phyloP scores from a whole-genome alignment of 2,329 filamentous ascomycete genomes.

The Colletotrichum zoysiae region DNA sequence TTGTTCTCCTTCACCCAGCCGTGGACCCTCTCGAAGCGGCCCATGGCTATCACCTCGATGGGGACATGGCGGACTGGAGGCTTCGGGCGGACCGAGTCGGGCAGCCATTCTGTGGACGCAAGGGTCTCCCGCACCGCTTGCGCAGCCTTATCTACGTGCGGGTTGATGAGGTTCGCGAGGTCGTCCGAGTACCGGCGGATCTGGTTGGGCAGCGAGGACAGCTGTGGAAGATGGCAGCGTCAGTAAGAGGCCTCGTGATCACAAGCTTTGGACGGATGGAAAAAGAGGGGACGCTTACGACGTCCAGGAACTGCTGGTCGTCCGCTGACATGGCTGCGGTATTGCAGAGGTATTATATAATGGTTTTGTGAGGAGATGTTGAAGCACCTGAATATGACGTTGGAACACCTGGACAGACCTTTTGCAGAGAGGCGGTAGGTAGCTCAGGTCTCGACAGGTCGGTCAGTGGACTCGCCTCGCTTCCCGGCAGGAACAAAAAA shows the following conservation, averaged over 20 bases:
- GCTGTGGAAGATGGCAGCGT: slow-evolving; percentile 52
- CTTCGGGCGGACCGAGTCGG: slow-evolving; percentile 72
- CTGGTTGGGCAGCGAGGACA: slow-evolving; percentile 69
- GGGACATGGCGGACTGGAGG: slow-evolving; percentile 58
- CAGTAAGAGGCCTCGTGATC: slow-evolving; percentile 27
- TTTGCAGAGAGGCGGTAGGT: slow-evolving; percentile 1
- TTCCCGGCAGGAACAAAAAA: slow-evolving; percentile 15
- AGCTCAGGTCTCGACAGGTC: slow-evolving; percentile 17
- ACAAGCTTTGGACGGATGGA: background rate
- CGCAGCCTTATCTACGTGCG: slow-evolving; percentile 82
- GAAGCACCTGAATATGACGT: slow-evolving; percentile 10
- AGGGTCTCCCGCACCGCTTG: slow-evolving; percentile 76
- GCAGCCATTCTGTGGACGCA: slow-evolving; percentile 78
- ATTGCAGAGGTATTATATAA: slow-evolving; percentile 3
- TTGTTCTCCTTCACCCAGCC: slow-evolving; percentile 81
- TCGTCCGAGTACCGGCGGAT: slow-evolving; percentile 78
- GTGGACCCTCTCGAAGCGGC: slow-evolving; percentile 67
- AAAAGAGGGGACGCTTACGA: slow-evolving; percentile 66
- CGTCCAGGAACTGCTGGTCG: slow-evolving; percentile 82
- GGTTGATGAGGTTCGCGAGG: slow-evolving; percentile 84
- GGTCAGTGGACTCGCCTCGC: slow-evolving; percentile 21
- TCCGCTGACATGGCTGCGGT: slow-evolving; percentile 77
- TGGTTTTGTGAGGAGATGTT: background rate
- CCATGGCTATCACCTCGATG: slow-evolving; percentile 50
- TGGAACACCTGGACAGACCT: background rate